phyloP scores from a whole-genome alignment of 176 grass and related monocot genomes.

The Tuctoria greenei region DNA sequence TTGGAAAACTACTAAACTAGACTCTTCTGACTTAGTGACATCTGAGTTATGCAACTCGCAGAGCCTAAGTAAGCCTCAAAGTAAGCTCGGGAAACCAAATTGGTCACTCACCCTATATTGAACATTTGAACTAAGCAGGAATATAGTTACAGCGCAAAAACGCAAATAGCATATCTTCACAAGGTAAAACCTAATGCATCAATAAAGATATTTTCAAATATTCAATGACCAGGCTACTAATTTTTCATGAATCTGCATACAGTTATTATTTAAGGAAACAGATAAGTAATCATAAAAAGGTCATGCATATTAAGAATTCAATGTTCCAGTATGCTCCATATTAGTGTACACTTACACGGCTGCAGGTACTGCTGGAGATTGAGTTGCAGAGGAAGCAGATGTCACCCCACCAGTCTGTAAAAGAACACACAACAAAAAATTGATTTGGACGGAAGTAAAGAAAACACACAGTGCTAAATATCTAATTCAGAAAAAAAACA shows the following conservation, averaged over 20 bases:
- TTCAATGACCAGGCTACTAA: neutral
- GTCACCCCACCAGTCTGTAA: neutral
- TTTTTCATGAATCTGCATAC: neutral
- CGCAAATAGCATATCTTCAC: neutral
- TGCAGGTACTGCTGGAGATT: conserved; percentile 42
- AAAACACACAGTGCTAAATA: neutral
- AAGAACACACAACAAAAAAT: conserved; percentile 14
- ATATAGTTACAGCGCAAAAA: neutral
- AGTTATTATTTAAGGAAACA: neutral
- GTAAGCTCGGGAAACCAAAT: neutral
- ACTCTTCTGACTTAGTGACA: no score
- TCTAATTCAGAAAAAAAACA: neutral
- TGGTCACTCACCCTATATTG: neutral
- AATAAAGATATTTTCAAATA: neutral
- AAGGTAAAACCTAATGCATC: neutral
- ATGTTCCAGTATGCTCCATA: neutral
- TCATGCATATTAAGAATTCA: neutral
- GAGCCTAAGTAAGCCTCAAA: no score
- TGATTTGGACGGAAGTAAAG: neutral
- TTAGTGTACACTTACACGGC: conserved; percentile 40
- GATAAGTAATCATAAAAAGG: neutral
- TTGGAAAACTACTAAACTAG: neutral
- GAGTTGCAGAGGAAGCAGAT: conserved; percentile 47
- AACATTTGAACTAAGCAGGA: neutral
- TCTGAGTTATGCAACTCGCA: no score